These are phyloP conservation scores for Penicillium sp. DNA, from an alignment of 2,329 filamentous ascomycete genomes.

Conservation along the genomic window DNA sequence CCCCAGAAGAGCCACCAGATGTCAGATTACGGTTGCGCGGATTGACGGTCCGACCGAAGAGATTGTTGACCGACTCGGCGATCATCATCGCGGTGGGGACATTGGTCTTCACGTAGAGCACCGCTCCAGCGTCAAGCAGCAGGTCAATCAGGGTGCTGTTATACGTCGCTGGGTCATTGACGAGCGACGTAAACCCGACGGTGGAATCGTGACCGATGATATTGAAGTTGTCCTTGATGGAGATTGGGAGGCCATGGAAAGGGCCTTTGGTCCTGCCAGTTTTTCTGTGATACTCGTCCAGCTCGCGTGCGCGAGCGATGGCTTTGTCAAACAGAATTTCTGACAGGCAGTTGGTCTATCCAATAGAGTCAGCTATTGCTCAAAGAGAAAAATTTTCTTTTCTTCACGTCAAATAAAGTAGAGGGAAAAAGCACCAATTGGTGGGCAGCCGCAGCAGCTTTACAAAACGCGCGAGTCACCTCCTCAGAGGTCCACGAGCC, in stretches of 20 bases:
- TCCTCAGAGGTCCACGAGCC: constrained; percentile 24
- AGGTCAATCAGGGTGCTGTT: constrained; percentile 39
- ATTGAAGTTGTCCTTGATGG: constrained; percentile 45
- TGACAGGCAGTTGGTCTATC: constrained; percentile 61
- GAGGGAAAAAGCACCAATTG: constrained; percentile 40
- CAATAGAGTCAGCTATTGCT: background rate
- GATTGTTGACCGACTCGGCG: constrained; percentile 45
- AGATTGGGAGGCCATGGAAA: constrained; percentile 46
- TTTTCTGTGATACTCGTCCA: constrained; percentile 53
- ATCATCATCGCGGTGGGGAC: constrained; percentile 47
- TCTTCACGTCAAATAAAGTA: background rate
- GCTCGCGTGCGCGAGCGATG: constrained; percentile 51
- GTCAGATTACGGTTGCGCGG: constrained; percentile 37
- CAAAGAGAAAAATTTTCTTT: background rate
- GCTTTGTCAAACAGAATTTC: constrained; percentile 60
- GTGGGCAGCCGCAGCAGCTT: constrained; percentile 56
- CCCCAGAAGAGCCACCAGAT: constrained; percentile 39
- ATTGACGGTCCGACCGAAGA: constrained; percentile 46
- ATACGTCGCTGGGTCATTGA: constrained; percentile 20
- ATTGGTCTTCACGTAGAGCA: constrained; percentile 46
- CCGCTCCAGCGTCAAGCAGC: constrained; percentile 43
- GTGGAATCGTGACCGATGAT: constrained; percentile 28
- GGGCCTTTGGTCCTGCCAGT: constrained; percentile 32
- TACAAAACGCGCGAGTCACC: constrained; percentile 57
- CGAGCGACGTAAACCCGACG: constrained; percentile 20